Conservation (phyloP, 495 filamentous ascomycete genomes). For the Rostrohypoxylon terebratum region DNA sequence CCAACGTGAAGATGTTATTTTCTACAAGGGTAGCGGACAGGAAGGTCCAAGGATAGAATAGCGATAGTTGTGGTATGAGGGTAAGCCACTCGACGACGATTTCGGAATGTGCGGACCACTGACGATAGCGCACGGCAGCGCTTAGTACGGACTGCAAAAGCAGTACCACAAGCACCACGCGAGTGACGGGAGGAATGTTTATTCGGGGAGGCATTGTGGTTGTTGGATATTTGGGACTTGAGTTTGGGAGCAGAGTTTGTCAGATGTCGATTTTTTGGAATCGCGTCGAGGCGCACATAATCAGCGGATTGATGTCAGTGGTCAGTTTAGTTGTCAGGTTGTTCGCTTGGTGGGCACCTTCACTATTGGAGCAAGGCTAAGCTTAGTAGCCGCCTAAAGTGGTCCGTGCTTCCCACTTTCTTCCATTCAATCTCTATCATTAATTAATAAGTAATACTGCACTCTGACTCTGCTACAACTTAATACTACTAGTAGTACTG, state of each 20-base stretch:
- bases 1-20: conserved; percentile 89
- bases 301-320: neutral
- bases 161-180: conserved; percentile 78
- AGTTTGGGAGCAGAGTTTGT: conserved; percentile 29
- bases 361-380: conserved; percentile 30
- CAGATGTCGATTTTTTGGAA: conserved; percentile 40
- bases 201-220: conserved; percentile 81
- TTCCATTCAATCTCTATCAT: no score
- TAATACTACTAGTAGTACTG: no score
- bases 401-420: conserved; percentile 22
- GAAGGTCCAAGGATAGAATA: conserved; percentile 94
- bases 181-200: conserved; percentile 92
- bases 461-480: no score
- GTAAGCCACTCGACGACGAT: conserved; percentile 86
- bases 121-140: conserved; percentile 77
- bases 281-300: conserved; percentile 36
- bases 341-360: conserved; percentile 22
- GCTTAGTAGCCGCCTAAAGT: conserved; percentile 26
- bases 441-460: no score
- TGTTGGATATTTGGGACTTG: conserved; percentile 28
- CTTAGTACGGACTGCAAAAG: conserved; percentile 83
- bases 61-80: conserved; percentile 82
- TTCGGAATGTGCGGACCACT: conserved; percentile 66
- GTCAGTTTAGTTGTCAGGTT: conserved; percentile 7
- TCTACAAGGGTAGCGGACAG: conserved; percentile 89